Base-by-base conservation (phyloP, 192 early-diverging fungal species). In the Coemansia sp. region DNA sequence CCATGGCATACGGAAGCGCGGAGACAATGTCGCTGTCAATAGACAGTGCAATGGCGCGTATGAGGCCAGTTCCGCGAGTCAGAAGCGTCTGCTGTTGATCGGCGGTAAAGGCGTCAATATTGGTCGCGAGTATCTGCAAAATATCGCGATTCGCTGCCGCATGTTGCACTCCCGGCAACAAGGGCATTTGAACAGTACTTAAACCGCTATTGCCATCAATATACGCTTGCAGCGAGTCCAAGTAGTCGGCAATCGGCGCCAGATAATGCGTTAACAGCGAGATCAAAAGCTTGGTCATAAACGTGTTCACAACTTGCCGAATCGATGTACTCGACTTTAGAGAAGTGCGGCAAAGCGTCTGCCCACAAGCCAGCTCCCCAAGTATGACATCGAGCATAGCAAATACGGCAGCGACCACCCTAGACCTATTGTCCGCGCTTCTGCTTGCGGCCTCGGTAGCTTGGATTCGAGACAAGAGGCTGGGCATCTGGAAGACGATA, bases 401-500 rank as follows among this genome's bases (percentile, higher is more conserved):
- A 63, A 77, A 70, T 7, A 75, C 72, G 6, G 47, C 52, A 2
- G 41, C 6, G 3, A 63, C 38, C 31, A 72, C 24, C 22, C 11
- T 24, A 8, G 11, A 11, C 22, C 42, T 43, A 20, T 51, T 11
- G 31, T 7, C 41, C 8, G 52, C 0, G 52, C 24, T 55, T 55
- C 3, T 24, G 36, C 51, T 47, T 4, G 43, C 63, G 9, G 41
- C 7, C n/a, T 10, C 64, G 0, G 40, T 16, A 36, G 29, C 18
- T 18, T 49, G 55, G 7, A 76, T 54, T 12, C 51, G 65, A 5
- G 65, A 20, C 47, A 77, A 11, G 0, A 82, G 68, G 15, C 66
- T 42, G 18, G 80, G 57, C 68, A 82, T 71, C 54, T 77, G 80
- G 40, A 82, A 82, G 6, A 82, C 75, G 34, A 82, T 54, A 65